Conservation (phyloP, 345 rosid genomes). For the Bruguiera sexangula region DNA sequence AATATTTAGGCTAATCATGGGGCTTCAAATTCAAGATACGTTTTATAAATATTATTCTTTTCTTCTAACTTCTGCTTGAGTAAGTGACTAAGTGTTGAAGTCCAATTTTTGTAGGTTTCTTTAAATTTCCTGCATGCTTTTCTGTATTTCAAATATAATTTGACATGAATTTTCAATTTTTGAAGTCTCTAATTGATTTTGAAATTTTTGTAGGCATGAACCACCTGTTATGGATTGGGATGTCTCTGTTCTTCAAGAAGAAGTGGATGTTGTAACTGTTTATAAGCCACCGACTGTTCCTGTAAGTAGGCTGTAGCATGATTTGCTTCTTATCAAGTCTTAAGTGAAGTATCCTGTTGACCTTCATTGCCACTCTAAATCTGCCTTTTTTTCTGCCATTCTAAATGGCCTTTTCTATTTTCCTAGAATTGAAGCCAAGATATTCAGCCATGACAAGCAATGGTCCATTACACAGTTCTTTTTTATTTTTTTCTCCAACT, state of each 20-base stretch:
- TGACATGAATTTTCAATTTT: constrained; percentile 13
- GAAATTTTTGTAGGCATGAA: constrained; percentile 75
- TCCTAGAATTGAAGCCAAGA: not conserved
- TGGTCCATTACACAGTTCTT: not conserved
- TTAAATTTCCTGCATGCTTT: too few relatives aligned
- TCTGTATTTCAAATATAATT: not conserved
- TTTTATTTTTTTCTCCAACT: not conserved
- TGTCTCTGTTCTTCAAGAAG: constrained; percentile 58
- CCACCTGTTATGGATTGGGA: constrained; percentile 69
- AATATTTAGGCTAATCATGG: too few relatives aligned
- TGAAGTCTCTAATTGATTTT: constrained; percentile 29
- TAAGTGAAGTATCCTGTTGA: not conserved
- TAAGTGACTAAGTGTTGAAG: too few relatives aligned
- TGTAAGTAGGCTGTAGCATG: constrained; percentile 43
- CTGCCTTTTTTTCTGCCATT: not conserved
- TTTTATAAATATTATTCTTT: too few relatives aligned
- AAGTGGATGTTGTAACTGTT: constrained; percentile 71
- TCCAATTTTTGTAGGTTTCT: too few relatives aligned
- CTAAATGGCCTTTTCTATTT: not conserved
- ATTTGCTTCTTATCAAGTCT: not conserved
- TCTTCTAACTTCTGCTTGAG: too few relatives aligned
- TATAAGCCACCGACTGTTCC: constrained; percentile 87
- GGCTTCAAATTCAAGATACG: too few relatives aligned
- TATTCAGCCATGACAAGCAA: not conserved
- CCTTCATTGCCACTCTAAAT: not conserved